phyloP scores from a whole-genome alignment of 2,329 filamentous ascomycete species.

The Microcyclospora pomicola region DNA sequence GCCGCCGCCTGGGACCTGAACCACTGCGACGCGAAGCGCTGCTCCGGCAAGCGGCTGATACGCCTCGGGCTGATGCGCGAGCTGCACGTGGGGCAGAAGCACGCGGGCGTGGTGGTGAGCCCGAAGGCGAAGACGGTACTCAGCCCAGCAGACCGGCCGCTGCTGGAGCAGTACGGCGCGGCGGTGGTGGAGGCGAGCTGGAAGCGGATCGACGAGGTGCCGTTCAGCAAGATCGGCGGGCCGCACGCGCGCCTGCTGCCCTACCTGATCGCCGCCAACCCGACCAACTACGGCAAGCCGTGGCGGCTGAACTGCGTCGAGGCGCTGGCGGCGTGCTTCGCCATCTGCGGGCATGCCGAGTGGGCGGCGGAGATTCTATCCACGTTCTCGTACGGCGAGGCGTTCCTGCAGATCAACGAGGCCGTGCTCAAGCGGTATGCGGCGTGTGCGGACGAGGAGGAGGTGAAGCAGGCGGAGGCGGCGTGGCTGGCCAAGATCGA shows the following conservation, averaged over 20 bases:
- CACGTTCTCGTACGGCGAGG: conserved; percentile 75
- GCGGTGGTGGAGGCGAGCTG: conserved; percentile 96
- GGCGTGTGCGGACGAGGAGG: conserved; percentile 65
- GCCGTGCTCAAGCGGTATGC: conserved; percentile 73
- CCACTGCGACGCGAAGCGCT: conserved; percentile 93
- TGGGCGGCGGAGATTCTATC: conserved; percentile 78
- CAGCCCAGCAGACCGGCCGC: conserved; percentile 65
- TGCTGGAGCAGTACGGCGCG: conserved; percentile 78
- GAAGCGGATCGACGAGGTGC: conserved; percentile 83
- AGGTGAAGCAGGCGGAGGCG: conserved; percentile 69
- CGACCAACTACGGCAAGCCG: conserved; percentile 92
- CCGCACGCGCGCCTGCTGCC: conserved; percentile 84
- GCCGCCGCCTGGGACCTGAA: conserved; percentile 96
- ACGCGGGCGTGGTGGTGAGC: conserved; percentile 82
- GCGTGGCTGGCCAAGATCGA: conserved; percentile 85
- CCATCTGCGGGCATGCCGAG: conserved; percentile 78
- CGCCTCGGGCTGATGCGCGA: conserved; percentile 86
- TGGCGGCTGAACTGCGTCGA: conserved; percentile 95
- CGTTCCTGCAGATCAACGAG: conserved; percentile 83
- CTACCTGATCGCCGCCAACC: conserved; percentile 91
- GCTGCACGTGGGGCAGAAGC: conserved; percentile 80
- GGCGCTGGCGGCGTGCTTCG: conserved; percentile 82
- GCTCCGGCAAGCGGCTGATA: conserved; percentile 91
- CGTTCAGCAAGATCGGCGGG: conserved; percentile 81
- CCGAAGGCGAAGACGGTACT: conserved; percentile 82